phyloP scores from a whole-genome alignment of 441 rosid genomes.

The Jatropha multifida region DNA sequence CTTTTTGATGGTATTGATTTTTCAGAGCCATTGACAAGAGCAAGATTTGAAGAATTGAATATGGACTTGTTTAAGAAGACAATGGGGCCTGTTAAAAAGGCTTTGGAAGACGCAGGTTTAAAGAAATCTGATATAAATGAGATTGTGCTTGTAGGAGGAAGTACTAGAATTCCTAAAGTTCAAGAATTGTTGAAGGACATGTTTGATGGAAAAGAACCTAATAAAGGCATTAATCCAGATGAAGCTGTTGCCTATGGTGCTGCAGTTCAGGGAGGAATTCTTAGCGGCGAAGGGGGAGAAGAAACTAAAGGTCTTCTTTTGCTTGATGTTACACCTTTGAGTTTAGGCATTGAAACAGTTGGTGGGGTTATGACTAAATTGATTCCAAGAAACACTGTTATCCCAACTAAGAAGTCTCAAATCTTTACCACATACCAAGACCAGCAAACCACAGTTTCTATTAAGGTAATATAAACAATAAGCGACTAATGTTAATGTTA shows the following conservation, averaged over 20 bases:
- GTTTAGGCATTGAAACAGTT: constrained; percentile 58
- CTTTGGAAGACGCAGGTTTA: constrained; percentile 51
- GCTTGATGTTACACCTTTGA: constrained; percentile 51
- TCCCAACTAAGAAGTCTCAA: constrained; percentile 55
- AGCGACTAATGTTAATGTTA: background rate
- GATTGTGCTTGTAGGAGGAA: constrained; percentile 43
- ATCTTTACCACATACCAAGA: constrained; percentile 56
- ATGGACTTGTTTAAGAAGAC: constrained; percentile 63
- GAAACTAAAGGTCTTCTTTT: constrained; percentile 47
- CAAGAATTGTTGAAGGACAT: constrained; percentile 45
- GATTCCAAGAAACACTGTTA: constrained; percentile 56
- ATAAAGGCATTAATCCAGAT: constrained; percentile 58
- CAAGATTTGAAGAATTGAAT: constrained; percentile 65
- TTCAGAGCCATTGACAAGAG: constrained; percentile 60
- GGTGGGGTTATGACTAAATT: constrained; percentile 62
- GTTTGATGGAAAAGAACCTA: constrained; percentile 54
- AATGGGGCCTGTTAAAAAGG: constrained; percentile 56
- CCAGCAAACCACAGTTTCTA: constrained; percentile 49
- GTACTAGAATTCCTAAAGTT: constrained; percentile 46
- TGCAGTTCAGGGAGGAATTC: constrained; percentile 56
- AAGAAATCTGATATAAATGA: constrained; percentile 39
- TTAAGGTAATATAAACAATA: constrained; percentile 33
- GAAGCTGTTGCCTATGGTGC: constrained; percentile 63
- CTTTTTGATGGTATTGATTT: constrained; percentile 58
- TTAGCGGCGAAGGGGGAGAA: constrained; percentile 55